Base-by-base conservation (phyloP, 2,329 filamentous ascomycete genomes). In the Scedosporium dehoogii region DNA sequence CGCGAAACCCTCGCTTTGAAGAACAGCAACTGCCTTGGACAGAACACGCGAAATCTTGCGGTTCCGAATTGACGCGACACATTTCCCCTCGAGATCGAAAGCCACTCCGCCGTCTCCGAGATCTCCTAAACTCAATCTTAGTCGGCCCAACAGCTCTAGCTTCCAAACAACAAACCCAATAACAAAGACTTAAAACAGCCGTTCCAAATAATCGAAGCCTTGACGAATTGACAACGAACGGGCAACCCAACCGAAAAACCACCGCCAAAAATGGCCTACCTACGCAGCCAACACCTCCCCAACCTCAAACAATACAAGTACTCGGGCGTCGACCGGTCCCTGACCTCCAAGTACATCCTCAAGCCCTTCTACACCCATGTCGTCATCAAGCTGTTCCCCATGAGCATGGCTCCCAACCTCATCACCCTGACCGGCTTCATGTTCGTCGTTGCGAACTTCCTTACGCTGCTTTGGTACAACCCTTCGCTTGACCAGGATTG, bases 351-450 rank as follows among this genome's bases (percentile, higher is more conserved):
- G 74, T 97, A 97, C 79, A 85, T 99, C 67, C 80, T 99, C 70
- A 97, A 99, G 81, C 94, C 94, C 6, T 99, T 97, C 78, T 99
- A 97, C 81, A 96, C 87, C 71, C 88, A 96, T 77, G 82, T 94
- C 68, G 93, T 96, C 71, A 96, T 99, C 79, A 87, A 93, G 66
- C 89, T 88, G 76, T 97, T 99, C 73, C 94, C 94, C 55, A 90
- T 96, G 86, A 89, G 82, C 73, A 97, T 99, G 92, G 94, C 94
- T 73, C 86, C 86, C 64, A 90, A 89, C 74, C 75, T 88, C 79
- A 97, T 97, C 73, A 97, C 93, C 21, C 81, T 97, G 60, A 89
- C 88, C 4, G 93, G 93, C 18, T 97, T 97, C 78, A 81, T 83
- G 68, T 97, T 99, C 71, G 87, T 99, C 69, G 81, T 97, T 65